A percentile compares a stretch with the other conserved stretches of the same genome.
Conservation (phyloP, 2,329 filamentous ascomycete species). For the Aspergillus sp. region DNA sequence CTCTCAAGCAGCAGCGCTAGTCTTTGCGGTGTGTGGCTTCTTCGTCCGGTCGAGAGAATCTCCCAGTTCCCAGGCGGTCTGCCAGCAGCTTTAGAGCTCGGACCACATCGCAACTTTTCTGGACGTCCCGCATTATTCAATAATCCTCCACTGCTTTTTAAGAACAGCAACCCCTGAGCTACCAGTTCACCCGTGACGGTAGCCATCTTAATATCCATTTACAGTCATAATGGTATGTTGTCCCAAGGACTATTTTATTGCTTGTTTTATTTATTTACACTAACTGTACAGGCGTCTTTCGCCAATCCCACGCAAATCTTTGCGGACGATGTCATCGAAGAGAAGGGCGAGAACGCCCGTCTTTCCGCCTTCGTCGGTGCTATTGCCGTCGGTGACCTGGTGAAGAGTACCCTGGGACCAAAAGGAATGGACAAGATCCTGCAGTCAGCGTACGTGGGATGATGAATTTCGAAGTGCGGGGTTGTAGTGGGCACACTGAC, state of each 20-base stretch:
- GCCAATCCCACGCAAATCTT: conserved; percentile 94
- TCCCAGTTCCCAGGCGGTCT: conserved; percentile 12
- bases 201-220: conserved; percentile 9
- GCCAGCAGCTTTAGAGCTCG: conserved; percentile 13
- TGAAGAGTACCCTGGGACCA: conserved; percentile 94
- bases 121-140: conserved; percentile 15
- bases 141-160: conserved; percentile 1
- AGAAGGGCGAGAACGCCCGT: conserved; percentile 98
- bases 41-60: too few species aligned
- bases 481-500: conserved; percentile 11
- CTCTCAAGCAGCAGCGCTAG: conserved; percentile 7
- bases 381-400: conserved; percentile 93
- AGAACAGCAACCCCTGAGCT: conserved; percentile 12
- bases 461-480: conserved; percentile 9
- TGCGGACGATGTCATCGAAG: conserved; percentile 91
- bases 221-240: conserved; percentile 26
- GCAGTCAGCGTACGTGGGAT: conserved; percentile 73
- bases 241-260: too few species aligned
- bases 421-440: conserved; percentile 99
- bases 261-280: conserved; percentile 1
- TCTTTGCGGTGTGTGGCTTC: background rate
- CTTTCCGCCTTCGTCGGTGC: conserved; percentile 97
- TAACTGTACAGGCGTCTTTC: conserved; percentile 30
- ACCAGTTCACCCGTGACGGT: conserved; percentile 11
- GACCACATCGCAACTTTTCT: conserved; percentile 28